Conservation (phyloP, 768 basidiomycete species). For the Pleurotus tuber-regium region DNA sequence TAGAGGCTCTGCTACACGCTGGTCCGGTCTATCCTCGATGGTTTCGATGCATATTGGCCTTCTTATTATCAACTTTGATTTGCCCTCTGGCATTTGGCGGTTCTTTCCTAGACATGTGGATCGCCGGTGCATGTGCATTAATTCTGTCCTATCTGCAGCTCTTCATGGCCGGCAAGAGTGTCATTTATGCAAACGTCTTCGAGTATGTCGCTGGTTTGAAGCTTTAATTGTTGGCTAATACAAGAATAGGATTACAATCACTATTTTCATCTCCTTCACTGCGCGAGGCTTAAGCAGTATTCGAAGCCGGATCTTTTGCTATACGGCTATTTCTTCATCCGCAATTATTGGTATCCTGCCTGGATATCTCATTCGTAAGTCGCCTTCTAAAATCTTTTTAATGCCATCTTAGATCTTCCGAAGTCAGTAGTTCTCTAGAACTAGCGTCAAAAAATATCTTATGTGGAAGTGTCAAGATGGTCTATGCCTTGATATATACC, state of each 20-base stretch:
- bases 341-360: constrained; percentile 88
- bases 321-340: constrained; percentile 86
- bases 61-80: constrained; percentile 71
- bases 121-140: constrained; percentile 70
- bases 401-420: constrained; percentile 12
- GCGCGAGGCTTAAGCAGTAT: constrained; percentile 84
- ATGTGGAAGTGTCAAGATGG: constrained; percentile 83
- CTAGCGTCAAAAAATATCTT: constrained; percentile 85
- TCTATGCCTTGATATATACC: constrained; percentile 86
- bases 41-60: constrained; percentile 66
- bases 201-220: constrained; percentile 55
- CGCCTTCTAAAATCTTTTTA: background rate
- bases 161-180: constrained; percentile 68
- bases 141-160: constrained; percentile 71
- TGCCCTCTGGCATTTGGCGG: constrained; percentile 85
- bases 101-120: constrained; percentile 81
- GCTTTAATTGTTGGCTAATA: constrained; percentile 7
- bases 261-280: constrained; percentile 76
- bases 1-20: constrained; percentile 61
- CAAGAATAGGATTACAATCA: constrained; percentile 68
- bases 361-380: constrained; percentile 75
- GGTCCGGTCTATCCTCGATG: constrained; percentile 62
- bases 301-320: constrained; percentile 78
- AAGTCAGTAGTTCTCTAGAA: constrained; percentile 79
- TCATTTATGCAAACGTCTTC: constrained; percentile 87